Base-by-base conservation (phyloP, 306 rosid genomes). In the Cicer chorassanicum region DNA sequence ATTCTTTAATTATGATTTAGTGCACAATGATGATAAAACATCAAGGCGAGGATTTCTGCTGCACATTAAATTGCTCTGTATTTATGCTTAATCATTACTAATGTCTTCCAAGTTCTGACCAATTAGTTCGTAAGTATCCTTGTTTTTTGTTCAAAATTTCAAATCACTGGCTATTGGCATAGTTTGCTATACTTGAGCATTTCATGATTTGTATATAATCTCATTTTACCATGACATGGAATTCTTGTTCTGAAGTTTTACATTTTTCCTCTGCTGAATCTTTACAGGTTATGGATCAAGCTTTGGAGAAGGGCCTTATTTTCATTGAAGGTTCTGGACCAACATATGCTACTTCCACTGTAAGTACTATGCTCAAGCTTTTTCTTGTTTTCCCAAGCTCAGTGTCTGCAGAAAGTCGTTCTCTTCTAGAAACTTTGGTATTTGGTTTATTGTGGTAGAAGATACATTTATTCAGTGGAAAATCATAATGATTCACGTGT, bases 341-440 rank as follows among this genome's bases (percentile, higher is more conserved):
- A 70, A 93, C 98, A 70, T 93, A 93, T 84, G 98, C 97, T 67
- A 93, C 98, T 79, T 84, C 86, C 70, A 83, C 92, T 59, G 98
- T 91, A 79, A 78, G 89, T 80, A 49, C 61, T 54, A 51, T 56
- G 43, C 68, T 59, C 59, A 72, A 45, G 61, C 67, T 48, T 75
- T 57, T 61, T 82, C 72, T 68, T 9, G 66, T 11, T 60, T 34
- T 34, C 66, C 75, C 43, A n/a, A 68, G 43, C 53, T 63, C 53
- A 59, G 45, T 66, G 19, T 70, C 81, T 74, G 14, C 73, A 2
- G 13, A 50, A 61, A 42, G 77, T 72, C 59, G 68, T 49, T 76
- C 55, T 70, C 19, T 50, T 62, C 68, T 50, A 8, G 50, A 59
- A 59, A 76, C 4, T 46, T 42, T 19, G 42, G 54, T 13, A 59